These are phyloP conservation scores for Sodiomyces alkalinus DNA, from an alignment of 2,329 filamentous ascomycete genomes.

Conservation along the genomic window DNA sequence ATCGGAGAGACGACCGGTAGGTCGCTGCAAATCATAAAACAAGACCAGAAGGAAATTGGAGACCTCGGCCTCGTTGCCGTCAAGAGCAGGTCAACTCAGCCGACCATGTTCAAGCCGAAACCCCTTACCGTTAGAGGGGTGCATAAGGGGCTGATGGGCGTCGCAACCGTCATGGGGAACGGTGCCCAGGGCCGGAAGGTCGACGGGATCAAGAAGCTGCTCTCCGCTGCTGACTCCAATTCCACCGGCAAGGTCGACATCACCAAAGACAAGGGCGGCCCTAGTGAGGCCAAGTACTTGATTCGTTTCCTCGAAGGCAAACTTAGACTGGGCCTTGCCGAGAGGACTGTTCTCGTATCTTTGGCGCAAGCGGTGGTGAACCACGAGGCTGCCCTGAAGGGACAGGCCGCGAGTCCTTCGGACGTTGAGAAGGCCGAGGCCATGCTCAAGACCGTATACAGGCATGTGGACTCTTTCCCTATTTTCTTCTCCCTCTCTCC, in stretches of 20 bases:
- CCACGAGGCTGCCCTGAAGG: conserved; percentile 62
- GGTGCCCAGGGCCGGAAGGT: conserved; percentile 86
- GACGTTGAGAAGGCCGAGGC: conserved; percentile 74
- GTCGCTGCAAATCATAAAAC: conserved; percentile 77
- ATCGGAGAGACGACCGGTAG: conserved; percentile 90
- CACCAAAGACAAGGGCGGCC: conserved; percentile 77
- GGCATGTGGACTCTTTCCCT: too few relatives aligned
- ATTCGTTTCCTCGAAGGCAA: conserved; percentile 92
- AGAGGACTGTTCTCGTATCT: conserved; percentile 81
- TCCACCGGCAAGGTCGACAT: conserved; percentile 72
- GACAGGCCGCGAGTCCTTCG: conserved; percentile 54
- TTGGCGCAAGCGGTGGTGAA: conserved; percentile 77
- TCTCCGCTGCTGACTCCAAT: conserved; percentile 76
- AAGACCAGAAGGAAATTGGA: conserved; percentile 90
- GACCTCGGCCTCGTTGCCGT: conserved; percentile 89
- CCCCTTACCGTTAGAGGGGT: conserved; percentile 75
- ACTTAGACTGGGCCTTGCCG: conserved; percentile 76
- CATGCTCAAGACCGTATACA: conserved; percentile 81
- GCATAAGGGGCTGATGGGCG: conserved; percentile 72
- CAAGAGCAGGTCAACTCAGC: conserved; percentile 88
- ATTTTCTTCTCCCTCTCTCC: too few relatives aligned
- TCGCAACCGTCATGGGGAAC: conserved; percentile 75
- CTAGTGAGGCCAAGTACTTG: conserved; percentile 89
- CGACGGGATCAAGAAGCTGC: conserved; percentile 84
- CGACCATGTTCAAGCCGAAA: conserved; percentile 97